These are phyloP conservation scores for Jatropha podagrica DNA, from an alignment of 441 rosid species.

Conservation along the genomic window DNA sequence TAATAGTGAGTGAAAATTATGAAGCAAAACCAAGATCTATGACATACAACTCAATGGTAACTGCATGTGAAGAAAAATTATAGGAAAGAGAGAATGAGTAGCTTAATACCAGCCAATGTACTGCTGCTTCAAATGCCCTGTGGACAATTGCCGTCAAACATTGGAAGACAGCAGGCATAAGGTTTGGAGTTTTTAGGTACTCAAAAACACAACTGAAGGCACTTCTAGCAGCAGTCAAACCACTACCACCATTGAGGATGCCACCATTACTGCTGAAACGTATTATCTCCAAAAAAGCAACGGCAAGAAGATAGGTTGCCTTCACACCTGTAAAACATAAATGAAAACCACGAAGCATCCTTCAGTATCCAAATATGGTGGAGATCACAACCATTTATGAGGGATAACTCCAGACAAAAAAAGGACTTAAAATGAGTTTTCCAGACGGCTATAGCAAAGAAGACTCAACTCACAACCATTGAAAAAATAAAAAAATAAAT, in stretches of 20 bases:
- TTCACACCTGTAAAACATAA: conserved; percentile 74
- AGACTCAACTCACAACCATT: no score
- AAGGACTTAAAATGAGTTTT: not conserved
- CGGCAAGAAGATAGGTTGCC: conserved; percentile 99
- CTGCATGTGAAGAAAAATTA: conserved; percentile 1
- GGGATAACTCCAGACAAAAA: not conserved
- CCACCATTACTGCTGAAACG: conserved; percentile 99
- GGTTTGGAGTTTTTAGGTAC: conserved; percentile 93
- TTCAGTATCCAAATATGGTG: not conserved
- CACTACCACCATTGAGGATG: conserved; percentile 77
- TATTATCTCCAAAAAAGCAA: conserved; percentile 88
- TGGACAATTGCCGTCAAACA: conserved; percentile 94
- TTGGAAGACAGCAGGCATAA: conserved; percentile 85
- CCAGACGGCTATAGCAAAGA: no score
- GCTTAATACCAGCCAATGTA: conserved; percentile 81
- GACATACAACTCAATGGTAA: not conserved
- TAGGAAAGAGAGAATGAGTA: not conserved
- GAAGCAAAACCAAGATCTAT: not conserved
- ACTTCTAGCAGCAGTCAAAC: conserved; percentile 77
- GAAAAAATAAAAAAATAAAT: no score
- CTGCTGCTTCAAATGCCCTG: conserved; percentile 90
- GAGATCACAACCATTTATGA: not conserved
- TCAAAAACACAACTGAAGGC: conserved; percentile 98
- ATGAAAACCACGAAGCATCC: not conserved
- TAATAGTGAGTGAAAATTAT: not conserved